Evolutionary conservation across 305 asterid genomes (phyloP), one percentile per base, ranked within the genome.

Genomic region (Ruellia speciosa): DNA sequence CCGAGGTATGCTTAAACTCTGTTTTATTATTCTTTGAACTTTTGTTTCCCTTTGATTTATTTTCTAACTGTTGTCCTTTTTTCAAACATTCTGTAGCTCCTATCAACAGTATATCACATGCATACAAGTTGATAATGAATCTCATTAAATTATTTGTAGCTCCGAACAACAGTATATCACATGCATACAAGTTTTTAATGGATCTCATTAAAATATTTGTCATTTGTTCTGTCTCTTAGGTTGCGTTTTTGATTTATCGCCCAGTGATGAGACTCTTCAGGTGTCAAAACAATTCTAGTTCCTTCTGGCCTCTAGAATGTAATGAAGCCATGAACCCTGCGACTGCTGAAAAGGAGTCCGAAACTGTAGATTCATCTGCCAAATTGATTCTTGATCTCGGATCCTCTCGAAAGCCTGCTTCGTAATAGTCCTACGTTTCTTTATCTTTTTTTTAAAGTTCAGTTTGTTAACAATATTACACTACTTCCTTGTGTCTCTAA

Each of bases 251-350:
- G 63, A 82, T 93, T 50, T 93, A 89, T 80, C 94, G 99, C 61
- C 99, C 99, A 24, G 97, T 87, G 52, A 89, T 93, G 97, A 86
- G 96, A 77, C 97, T 93, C 71, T 93, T 89, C 75, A 74, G 69
- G 79, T 77, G 82, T 79, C 92, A 75, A 66, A 79, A 70, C 49
- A 67, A 53, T 68, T 72, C 84, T 58, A 79, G 79, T 68, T 66
- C 76, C 65, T 79, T 72, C 78, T 93, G 99, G 99, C 99, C 99
- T 47, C 78, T 79, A 70, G 84, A 89, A 65, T 77, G 79, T 65
- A 80, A 68, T 62, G 93, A 80, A 73, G 70, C 79, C 49, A 66
- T 59, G 72, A 68, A 66, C 67, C 59, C 71, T 50, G 67, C 68
- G 39, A 58, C 75, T 55, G 54, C 76, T 66, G 95, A 75, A 49